These are phyloP conservation scores for Phytopythium litorale DNA, from an alignment of 352 stramenopile genomes.

Conservation along the genomic window DNA sequence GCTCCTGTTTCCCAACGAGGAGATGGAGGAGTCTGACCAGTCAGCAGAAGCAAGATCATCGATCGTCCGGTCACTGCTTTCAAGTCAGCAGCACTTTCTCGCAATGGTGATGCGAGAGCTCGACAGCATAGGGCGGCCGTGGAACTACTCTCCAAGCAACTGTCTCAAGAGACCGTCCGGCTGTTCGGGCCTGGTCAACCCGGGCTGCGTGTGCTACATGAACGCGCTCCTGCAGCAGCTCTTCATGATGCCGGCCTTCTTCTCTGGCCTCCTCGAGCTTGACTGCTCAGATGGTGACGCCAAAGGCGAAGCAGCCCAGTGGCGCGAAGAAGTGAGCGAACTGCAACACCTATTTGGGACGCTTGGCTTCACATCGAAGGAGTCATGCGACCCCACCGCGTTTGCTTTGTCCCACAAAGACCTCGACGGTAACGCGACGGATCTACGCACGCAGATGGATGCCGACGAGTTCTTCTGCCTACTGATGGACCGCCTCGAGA, in stretches of 20 bases:
- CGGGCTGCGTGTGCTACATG: slow-evolving; percentile 99
- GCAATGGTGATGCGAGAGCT: slow-evolving; percentile 19
- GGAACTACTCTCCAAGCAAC: slow-evolving; percentile 51
- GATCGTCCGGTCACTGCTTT: slow-evolving; percentile 11
- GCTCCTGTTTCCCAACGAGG: not conserved
- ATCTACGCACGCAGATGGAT: slow-evolving; percentile 79
- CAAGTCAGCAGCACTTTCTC: slow-evolving; percentile 22
- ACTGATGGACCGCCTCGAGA: slow-evolving; percentile 77
- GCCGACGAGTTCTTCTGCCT: slow-evolving; percentile 81
- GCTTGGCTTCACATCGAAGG: slow-evolving; percentile 37
- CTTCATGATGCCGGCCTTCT: slow-evolving; percentile 78
- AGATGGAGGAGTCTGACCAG: not conserved
- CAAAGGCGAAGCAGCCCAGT: slow-evolving; percentile 6
- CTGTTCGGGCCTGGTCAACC: slow-evolving; percentile 93
- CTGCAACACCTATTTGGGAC: slow-evolving; percentile 71
- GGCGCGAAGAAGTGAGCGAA: slow-evolving; percentile 50
- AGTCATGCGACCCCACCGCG: slow-evolving; percentile 48
- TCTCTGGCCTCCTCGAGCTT: slow-evolving; percentile 36
- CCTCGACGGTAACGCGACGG: slow-evolving; percentile 66
- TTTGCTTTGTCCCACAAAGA: slow-evolving; percentile 72
- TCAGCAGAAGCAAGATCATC: not conserved
- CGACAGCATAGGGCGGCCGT: slow-evolving; percentile 38
- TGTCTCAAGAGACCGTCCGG: slow-evolving; percentile 25
- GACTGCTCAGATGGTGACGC: slow-evolving; percentile 14
- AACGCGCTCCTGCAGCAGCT: slow-evolving; percentile 98